A percentile compares a stretch with the other conserved stretches of the same genome.
Conservation (phyloP, 139 green algal species). For the Axilococcus clingmanii region DNA sequence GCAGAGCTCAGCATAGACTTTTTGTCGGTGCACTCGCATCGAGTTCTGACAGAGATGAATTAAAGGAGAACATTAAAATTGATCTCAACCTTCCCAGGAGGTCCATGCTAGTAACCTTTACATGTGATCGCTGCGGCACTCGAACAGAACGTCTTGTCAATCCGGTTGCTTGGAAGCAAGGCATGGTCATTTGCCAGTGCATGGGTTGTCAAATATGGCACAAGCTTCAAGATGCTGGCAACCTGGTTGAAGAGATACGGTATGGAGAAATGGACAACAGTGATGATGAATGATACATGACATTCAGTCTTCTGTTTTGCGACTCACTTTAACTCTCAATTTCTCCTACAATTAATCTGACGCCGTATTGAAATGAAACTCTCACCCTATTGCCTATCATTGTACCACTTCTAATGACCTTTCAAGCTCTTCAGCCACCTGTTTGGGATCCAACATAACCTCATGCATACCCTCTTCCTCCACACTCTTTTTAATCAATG, state of each 20-base stretch:
- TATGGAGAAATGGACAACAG: slow-evolving; percentile 13
- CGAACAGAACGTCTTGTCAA: slow-evolving; percentile 28
- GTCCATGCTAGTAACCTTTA: slow-evolving; percentile 21
- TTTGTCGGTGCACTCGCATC: no score
- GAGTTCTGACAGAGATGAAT: no score
- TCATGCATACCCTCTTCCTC: background rate
- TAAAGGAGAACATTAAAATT: no score
- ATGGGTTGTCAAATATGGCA: slow-evolving; percentile 23
- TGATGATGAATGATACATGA: background rate
- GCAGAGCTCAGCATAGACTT: no score
- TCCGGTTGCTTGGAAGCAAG: slow-evolving; percentile 21
- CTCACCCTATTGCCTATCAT: no score
- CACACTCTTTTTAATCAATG: background rate
- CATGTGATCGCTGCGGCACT: slow-evolving; percentile 16
- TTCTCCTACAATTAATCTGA: no score
- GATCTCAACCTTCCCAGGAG: slow-evolving; percentile 26
- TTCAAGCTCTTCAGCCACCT: no score
- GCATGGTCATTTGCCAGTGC: slow-evolving; percentile 29
- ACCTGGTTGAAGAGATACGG: slow-evolving; percentile 27
- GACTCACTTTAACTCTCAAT: no score
- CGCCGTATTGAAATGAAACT: no score
- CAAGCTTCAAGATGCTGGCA: slow-evolving; percentile 24
- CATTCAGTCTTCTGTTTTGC: no score
- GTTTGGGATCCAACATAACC: background rate
- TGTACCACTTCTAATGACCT: no score